phyloP scores from a whole-genome alignment of 2,329 filamentous ascomycete genomes.

The Didymella keratinophila region DNA sequence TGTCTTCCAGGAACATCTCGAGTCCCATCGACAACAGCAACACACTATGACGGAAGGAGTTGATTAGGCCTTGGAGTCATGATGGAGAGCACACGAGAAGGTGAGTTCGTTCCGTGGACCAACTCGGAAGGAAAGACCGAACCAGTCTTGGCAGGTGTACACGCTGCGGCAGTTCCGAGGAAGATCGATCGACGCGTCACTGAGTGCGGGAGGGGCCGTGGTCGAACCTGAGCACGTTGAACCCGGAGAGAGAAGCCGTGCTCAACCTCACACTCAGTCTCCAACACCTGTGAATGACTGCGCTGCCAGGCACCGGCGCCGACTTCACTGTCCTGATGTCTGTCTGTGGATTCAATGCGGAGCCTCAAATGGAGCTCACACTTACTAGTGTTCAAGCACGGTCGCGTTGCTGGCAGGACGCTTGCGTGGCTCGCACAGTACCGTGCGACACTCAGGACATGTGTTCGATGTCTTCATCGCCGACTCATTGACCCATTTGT shows the following conservation, averaged over 20 bases:
- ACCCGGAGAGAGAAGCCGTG: neutral
- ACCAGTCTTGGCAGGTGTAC: slow-evolving; percentile 2
- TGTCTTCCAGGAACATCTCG: neutral
- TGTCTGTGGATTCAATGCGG: neutral
- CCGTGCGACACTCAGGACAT: slow-evolving; percentile 19
- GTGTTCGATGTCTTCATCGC: slow-evolving; percentile 10
- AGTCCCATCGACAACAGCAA: neutral
- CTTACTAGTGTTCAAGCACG: neutral
- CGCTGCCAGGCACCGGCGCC: neutral
- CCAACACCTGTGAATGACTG: neutral
- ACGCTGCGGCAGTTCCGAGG: neutral
- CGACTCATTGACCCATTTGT: slow-evolving; percentile 20
- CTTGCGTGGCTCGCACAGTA: slow-evolving; percentile 8
- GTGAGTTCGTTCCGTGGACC: slow-evolving; percentile 1
- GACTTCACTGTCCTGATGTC: neutral
- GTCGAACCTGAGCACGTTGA: neutral
- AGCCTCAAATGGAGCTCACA: neutral
- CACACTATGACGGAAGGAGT: neutral
- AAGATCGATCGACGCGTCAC: neutral
- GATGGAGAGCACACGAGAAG: slow-evolving; percentile 1
- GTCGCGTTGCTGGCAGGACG: neutral
- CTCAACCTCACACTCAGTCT: neutral
- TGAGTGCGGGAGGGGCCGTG: neutral
- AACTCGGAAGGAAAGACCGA: slow-evolving; percentile 3
- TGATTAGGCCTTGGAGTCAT: neutral